A percentile compares a stretch with the other conserved stretches of the same genome.
Conservation (phyloP, 2,329 filamentous ascomycete species). For the Cercospora nicotianae region DNA sequence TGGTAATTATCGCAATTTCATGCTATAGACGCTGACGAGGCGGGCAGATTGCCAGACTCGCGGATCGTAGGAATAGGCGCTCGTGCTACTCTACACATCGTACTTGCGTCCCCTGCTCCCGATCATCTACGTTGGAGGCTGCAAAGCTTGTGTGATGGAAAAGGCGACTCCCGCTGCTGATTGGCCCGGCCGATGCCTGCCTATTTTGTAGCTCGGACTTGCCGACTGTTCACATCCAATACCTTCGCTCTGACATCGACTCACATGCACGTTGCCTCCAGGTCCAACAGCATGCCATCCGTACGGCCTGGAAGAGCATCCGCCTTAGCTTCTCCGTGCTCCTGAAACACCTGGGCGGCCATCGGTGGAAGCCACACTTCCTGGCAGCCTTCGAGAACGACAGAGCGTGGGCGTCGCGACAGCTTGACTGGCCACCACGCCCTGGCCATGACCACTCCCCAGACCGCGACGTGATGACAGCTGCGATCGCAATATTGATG, state of each 20-base stretch:
- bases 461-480: conserved; percentile 16
- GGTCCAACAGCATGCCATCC: conserved; percentile 19
- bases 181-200: conserved; percentile 13
- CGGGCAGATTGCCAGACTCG: background rate
- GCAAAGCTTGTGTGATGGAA: conserved; percentile 17
- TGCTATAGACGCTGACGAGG: conserved; percentile 9
- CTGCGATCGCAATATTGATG: background rate
- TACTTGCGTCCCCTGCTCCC: conserved; percentile 9
- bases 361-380: conserved; percentile 20
- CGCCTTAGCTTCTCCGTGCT: conserved; percentile 20
- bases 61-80: conserved; percentile 19
- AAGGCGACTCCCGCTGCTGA: conserved; percentile 2
- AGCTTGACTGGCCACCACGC: conserved; percentile 25
- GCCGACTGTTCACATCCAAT: background rate
- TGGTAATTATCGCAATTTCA: conserved; percentile 9
- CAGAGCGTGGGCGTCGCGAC: conserved; percentile 17
- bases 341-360: conserved; percentile 27
- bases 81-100: conserved; percentile 22
- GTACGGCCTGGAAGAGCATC: conserved; percentile 24
- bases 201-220: background rate
- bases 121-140: conserved; percentile 22
- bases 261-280: conserved; percentile 11
- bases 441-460: conserved; percentile 17
- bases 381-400: conserved; percentile 27
- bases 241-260: background rate